A percentile compares a stretch with the other conserved stretches of the same genome.
Evolutionary conservation across 139 green algal species (phyloP).

Genomic region (Eudorina sp.): DNA sequence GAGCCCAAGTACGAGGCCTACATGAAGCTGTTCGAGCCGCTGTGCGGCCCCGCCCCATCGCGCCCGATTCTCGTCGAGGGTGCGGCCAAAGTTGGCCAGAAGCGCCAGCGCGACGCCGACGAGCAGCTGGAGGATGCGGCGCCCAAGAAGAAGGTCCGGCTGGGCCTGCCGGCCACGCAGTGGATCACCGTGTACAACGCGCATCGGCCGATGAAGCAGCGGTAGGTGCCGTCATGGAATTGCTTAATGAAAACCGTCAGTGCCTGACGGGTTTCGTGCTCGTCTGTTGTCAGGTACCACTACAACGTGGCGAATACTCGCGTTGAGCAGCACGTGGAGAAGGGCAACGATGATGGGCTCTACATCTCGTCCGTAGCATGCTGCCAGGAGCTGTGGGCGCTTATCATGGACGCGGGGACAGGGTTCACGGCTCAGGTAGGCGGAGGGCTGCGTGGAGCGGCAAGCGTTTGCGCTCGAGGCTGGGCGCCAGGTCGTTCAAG

Average conservation of each 20-base stretch:
- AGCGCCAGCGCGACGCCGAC: slow-evolving; percentile 85
- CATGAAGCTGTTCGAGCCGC: slow-evolving; percentile 93
- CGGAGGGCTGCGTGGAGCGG: too few species aligned
- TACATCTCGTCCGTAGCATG: slow-evolving; percentile 97
- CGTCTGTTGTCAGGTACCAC: slow-evolving; percentile 99
- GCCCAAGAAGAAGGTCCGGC: slow-evolving; percentile 95
- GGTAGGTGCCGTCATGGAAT: slow-evolving; percentile 54
- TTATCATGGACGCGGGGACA: slow-evolving; percentile 89
- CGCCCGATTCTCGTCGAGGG: slow-evolving; percentile 91
- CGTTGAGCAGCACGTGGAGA: slow-evolving; percentile 88
- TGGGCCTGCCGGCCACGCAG: slow-evolving; percentile 97
- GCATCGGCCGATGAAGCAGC: slow-evolving; percentile 98
- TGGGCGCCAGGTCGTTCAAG: too few species aligned
- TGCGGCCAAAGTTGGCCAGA: slow-evolving; percentile 88
- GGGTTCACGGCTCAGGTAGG: slow-evolving; percentile 88
- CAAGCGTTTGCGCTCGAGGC: too few species aligned
- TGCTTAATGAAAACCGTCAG: too few species aligned
- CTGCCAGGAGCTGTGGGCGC: slow-evolving; percentile 96
- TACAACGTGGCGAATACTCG: slow-evolving; percentile 99
- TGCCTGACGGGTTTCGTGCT: too few species aligned
- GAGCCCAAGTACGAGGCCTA: slow-evolving; percentile 93
- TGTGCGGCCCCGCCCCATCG: slow-evolving; percentile 85
- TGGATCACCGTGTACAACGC: slow-evolving; percentile 99
- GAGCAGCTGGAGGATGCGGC: slow-evolving; percentile 82
- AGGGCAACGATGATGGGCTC: slow-evolving; percentile 96